Evolutionary conservation across 805 yeast species (phyloP), one percentile per base, ranked within the genome.

Genomic region (Hanseniaspora pseudoguilliermondii): DNA sequence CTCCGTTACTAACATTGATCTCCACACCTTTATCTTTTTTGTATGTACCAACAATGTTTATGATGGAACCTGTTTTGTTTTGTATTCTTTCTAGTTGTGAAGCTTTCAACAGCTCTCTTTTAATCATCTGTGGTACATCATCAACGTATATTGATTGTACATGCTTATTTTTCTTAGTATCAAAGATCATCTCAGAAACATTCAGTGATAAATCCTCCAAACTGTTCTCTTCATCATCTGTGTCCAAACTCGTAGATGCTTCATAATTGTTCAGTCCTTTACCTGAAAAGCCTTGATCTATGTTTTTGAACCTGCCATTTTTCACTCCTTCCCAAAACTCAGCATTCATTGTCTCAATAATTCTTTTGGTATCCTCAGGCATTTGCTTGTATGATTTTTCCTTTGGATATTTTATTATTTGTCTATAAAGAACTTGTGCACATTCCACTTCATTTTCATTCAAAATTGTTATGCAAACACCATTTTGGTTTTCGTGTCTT

Each of bases 221-320:
- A 5, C 15, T 18, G n/a, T 43, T 9, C n/a, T 42, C 42, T 42
- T 34, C 48, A 16, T 50, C 54, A 29, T 44, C 47, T 27, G 47
- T 25, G 6, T 35, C 36, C 10, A 35, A 9, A 1, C n/a, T 16
- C 7, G 36, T 25, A 8, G 32, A 15, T 2, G 20, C 38, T 15
- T 43, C 44, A n/a, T 36, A 44, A 59, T 83, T 84, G 46, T 83
- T 91, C 53, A 90, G 73, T 1, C 97, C 97, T 61, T 85, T 83
- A 21, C 98, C 98, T 3, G 96, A 95, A 71, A 89, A 93, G 0
- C 98, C 98, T 55, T 80, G 78, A 27, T 79, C 76, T 57, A 78
- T 74, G 34, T 43, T 51, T 61, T 75, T 78, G 64, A 75, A 83
- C 54, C 82, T 81, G 0, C 95, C 96, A 1, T 71, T 65, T 59